A percentile compares a stretch with the other conserved stretches of the same genome.
phyloP scores from a whole-genome alignment of 2,329 filamentous ascomycete species.

The Hypoxylon sp. region DNA sequence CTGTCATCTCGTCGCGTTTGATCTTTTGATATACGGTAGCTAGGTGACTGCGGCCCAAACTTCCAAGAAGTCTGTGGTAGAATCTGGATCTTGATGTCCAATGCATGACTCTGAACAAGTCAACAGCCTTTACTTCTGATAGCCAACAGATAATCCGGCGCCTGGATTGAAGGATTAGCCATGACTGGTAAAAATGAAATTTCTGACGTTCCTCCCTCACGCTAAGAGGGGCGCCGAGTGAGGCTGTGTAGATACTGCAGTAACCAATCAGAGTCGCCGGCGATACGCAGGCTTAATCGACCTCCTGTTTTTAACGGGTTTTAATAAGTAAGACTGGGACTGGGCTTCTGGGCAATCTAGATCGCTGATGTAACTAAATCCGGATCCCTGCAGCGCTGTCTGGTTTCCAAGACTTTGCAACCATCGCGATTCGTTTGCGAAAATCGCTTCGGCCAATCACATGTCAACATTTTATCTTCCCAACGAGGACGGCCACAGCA shows the following conservation, averaged over 20 bases:
- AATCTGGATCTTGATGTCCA: constrained; percentile 11
- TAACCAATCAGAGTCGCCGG: constrained; percentile 45
- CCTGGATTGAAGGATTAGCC: constrained; percentile 24
- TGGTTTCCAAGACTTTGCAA: constrained; percentile 8
- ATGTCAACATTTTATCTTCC: constrained; percentile 14
- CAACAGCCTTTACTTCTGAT: constrained; percentile 7
- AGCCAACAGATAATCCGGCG: constrained; percentile 13
- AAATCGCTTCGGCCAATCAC: constrained; percentile 38
- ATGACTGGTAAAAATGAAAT: constrained; percentile 26
- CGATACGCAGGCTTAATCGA: constrained; percentile 41
- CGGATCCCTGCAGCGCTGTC: constrained; percentile 3
- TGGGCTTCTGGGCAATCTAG: background rate
- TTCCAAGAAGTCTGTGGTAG: constrained; percentile 13
- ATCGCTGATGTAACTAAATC: constrained; percentile 26
- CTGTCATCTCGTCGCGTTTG: constrained; percentile 6
- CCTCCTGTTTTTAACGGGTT: constrained; percentile 26
- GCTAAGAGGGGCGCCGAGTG: constrained; percentile 45
- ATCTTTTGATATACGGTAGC: background rate
- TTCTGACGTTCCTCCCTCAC: constrained; percentile 40
- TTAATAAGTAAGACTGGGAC: background rate
- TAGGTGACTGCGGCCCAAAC: constrained; percentile 2
- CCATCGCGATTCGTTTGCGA: constrained; percentile 31
- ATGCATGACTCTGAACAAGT: constrained; percentile 12
- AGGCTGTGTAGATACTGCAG: constrained; percentile 49
- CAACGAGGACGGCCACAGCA: constrained; percentile 10